Base-by-base conservation (phyloP, 768 basidiomycete species). In the Fistulinella prunicolor region DNA sequence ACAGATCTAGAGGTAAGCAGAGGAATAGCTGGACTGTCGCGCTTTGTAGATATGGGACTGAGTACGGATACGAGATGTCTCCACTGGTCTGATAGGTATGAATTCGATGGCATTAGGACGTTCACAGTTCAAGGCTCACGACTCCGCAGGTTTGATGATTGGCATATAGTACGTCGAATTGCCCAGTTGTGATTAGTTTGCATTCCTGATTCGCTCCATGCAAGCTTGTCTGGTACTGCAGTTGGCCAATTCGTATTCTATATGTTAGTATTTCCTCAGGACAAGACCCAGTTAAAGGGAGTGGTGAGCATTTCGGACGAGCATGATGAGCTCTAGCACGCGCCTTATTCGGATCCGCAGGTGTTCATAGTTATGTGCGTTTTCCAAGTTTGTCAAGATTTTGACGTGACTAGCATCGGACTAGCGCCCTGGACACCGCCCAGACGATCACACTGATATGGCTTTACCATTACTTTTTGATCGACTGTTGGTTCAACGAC, bases 181-280 rank as follows among this genome's bases (percentile, higher is more conserved):
- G 3, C 7, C 21, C 21, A 28, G 23, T 36, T 12, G 7, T 14
- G 16, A 19, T 16, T 4, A 9, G 14, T 9, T 12, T 16, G 22
- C n/a, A 10, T 10, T 24, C 13, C 20, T 46, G 22, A 17, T 19
- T 12, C 4, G 10, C 28, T 19, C 40, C 26, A 10, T 6, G 26
- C 26, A 28, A 62, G 61, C 9, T 43, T 62, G 28, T 59, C 62
- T 26, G 61, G 61, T 2, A 46, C 43, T 6, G 48, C 49, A 13
- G 9, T 57, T 19, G 42, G 58, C n/a, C 61, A 62, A 51, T 46
- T 49, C 47, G 23, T 51, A 10, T 57, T 55, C 36, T 63, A 63
- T 36, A 12, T 55, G 10, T 32, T 32, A 41, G 30, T 41, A 1
- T 63, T 63, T 51, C 59, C 59, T 2, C 34, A 8, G 10, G 61